A percentile compares a stretch with the other conserved stretches of the same genome.
Conservation (phyloP, 208 protist genomes). For the Histomonas meleagridis region DNA sequence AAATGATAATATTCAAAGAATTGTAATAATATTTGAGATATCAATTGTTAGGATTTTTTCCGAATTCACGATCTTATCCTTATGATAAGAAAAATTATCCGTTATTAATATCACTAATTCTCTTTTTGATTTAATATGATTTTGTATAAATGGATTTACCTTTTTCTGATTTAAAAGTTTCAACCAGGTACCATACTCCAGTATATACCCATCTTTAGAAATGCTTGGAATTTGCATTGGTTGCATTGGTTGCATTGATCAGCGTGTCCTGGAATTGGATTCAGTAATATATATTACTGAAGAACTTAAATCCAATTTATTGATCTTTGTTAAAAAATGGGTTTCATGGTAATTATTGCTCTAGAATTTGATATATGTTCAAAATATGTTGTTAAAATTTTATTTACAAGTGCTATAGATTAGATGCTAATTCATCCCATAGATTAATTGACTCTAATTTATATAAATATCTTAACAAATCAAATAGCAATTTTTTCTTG, state of each 20-base stretch:
- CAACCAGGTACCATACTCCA: not conserved
- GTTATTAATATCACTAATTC: not conserved
- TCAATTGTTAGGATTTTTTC: not conserved
- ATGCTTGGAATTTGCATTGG: not conserved
- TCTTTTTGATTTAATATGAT: not conserved
- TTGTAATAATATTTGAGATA: not conserved
- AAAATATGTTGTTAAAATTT: too few species aligned
- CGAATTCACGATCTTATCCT: constrained; percentile 18
- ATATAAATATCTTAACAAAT: too few species aligned
- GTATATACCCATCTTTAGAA: not conserved
- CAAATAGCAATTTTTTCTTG: too few species aligned
- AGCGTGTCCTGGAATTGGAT: constrained; percentile 5
- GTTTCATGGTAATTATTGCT: too few species aligned
- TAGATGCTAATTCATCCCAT: too few species aligned
- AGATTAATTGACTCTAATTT: too few species aligned
- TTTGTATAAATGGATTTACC: not conserved
- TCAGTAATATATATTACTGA: too few species aligned
- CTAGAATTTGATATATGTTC: too few species aligned
- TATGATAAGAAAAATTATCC: not conserved
- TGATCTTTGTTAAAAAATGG: too few species aligned
- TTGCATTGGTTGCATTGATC: not conserved
- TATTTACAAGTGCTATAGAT: too few species aligned
- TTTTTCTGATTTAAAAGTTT: constrained; percentile 22
- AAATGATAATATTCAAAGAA: not conserved
- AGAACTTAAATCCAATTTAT: too few species aligned